Base-by-base conservation (phyloP, 192 early-diverging fungal species). In the Irineochytrium annulatum region DNA sequence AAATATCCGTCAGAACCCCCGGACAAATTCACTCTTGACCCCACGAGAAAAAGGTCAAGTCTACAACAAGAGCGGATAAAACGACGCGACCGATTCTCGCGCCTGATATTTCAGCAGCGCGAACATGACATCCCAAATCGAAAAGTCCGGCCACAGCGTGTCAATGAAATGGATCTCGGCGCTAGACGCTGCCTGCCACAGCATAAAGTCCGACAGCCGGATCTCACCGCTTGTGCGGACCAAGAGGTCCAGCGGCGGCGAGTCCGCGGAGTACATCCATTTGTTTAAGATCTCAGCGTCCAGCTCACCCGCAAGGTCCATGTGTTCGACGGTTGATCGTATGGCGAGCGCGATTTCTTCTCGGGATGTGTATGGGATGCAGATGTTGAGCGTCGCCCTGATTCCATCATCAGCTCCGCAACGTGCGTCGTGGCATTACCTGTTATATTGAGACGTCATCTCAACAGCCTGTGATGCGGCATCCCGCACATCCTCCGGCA, bases 191-290 rank as follows among this genome's bases (percentile, higher is more conserved):
- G 74, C 81, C 78, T 98, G 92, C 91, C 91, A 95, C 29, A 98
- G 73, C 76, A 96, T 73, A 75, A 91, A 99, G 70, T 97, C 95
- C 65, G 91, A 93, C 46, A 99, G 78, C 1, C 97, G 77, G 14
- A 89, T 86, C 69, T 99, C 93, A n/a, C 94, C 95, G 3, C 91
- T 94, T 0, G 97, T 99, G 35, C 97, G 81, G 41, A 99, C 80
- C 34, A 95, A 66, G 16, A 97, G 78, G 60, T 99, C 94, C 49
- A 98, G 65, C 16, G 85, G 84, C 2, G 88, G 85, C 46, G 30
- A 19, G 26, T n/a, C 27, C 19, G 20, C 29, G 2, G 28, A 29
- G 19, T 31, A 22, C 3, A 33, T n/a, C 20, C 24, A 24, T 5
- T 62, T 34, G 16, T 58, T 35, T 6, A 13, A 19, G n/a, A n/a